Conservation (phyloP, 305 asterid genomes). For the Coffea humblotiana region DNA sequence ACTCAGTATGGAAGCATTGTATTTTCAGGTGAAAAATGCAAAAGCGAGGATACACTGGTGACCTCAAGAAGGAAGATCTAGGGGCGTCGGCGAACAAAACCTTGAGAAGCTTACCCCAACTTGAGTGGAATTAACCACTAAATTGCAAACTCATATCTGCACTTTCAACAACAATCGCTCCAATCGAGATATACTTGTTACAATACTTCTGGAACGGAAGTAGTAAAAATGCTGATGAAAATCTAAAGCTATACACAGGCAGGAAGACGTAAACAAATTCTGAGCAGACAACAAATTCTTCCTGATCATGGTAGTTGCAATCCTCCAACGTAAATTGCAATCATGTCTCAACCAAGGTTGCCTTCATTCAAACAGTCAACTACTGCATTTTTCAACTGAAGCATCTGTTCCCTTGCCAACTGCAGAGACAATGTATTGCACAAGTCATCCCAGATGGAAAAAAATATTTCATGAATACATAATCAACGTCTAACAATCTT, state of each 20-base stretch:
- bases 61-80: no score
- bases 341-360: conserved; percentile 44
- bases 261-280: not conserved
- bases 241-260: not conserved
- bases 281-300: not conserved
- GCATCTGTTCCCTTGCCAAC: conserved; percentile 74
- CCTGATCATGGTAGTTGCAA: not conserved
- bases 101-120: not conserved
- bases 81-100: not conserved
- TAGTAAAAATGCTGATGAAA: not conserved
- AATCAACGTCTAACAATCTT: not conserved
- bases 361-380: conserved; percentile 55
- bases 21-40: no score
- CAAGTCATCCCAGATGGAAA: not conserved
- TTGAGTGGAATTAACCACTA: not conserved
- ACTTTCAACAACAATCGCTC: not conserved
- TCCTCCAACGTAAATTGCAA: not conserved
- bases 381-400: conserved; percentile 58
- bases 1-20: no score
- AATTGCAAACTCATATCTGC: not conserved
- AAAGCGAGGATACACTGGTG: no score
- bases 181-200: not conserved
- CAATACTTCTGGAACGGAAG: not conserved
- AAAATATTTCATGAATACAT: not conserved
- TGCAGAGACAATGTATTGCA: conserved; percentile 34